phyloP scores from a whole-genome alignment of 2,329 filamentous ascomycete genomes.

The Parascedosporium putredinis region DNA sequence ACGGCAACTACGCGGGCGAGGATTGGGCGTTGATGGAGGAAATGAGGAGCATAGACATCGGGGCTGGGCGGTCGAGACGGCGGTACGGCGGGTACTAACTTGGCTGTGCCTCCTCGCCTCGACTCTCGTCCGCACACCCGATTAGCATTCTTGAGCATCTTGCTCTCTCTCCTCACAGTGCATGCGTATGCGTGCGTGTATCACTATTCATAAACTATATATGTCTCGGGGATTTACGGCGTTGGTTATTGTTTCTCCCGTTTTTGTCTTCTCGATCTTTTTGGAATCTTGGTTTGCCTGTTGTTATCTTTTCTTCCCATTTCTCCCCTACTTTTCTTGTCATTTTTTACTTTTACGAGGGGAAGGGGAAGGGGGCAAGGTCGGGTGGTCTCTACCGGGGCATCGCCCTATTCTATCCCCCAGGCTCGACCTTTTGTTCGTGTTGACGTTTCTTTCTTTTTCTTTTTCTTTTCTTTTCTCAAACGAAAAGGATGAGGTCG shows the following conservation, averaged over 20 bases:
- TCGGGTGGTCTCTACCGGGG: too few species aligned
- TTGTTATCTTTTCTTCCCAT: background rate
- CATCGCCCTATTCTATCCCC: too few species aligned
- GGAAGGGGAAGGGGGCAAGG: too few species aligned
- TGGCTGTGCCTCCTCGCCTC: too few species aligned
- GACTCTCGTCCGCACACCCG: background rate
- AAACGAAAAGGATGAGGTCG: too few species aligned
- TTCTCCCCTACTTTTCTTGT: background rate
- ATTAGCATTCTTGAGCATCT: background rate
- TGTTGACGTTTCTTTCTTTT: background rate
- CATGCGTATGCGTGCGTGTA: background rate
- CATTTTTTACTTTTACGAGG: background rate
- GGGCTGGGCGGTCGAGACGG: conserved; percentile 45
- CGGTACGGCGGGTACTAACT: conserved; percentile 31
- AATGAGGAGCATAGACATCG: conserved; percentile 57
- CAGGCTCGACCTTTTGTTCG: too few species aligned
- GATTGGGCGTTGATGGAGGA: conserved; percentile 58
- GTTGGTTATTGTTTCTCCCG: background rate
- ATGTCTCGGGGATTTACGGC: background rate
- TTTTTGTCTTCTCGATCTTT: background rate
- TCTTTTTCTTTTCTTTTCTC: background rate
- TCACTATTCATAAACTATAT: background rate
- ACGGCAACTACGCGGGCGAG: conserved; percentile 26
- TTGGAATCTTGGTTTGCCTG: too few species aligned
- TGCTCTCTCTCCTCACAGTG: background rate